phyloP scores from a whole-genome alignment of 192 early-diverging fungal species.

The Coemansia erecta region DNA sequence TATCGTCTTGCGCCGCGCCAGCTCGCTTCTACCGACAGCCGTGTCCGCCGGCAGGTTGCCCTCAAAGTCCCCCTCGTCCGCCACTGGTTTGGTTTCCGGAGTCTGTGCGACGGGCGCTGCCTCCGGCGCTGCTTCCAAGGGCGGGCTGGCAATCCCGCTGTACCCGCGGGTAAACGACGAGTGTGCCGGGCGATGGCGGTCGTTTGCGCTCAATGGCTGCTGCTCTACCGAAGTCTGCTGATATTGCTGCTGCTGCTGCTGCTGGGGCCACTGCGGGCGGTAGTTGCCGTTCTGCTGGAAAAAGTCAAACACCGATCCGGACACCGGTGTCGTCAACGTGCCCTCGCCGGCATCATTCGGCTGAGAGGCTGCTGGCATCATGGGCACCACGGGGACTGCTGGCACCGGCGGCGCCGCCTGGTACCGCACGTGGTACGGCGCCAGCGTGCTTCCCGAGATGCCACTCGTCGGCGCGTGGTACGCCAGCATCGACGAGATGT shows the following conservation, averaged over 20 bases:
- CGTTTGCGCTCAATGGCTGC: background rate
- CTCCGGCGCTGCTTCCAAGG: background rate
- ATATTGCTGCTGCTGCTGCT: background rate
- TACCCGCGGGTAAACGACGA: constrained; percentile 25
- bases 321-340: background rate
- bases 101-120: background rate
- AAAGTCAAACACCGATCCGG: constrained; percentile 42
- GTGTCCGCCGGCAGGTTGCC: background rate
- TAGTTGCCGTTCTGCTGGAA: constrained; percentile 27
- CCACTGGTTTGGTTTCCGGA: background rate
- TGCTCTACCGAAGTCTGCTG: background rate
- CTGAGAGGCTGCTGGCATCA: background rate
- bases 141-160: constrained; percentile 1
- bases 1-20: constrained; percentile 53
- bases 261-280: constrained; percentile 15
- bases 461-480: constrained; percentile 19
- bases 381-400: background rate
- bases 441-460: background rate
- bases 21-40: background rate
- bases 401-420: constrained; percentile 3
- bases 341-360: background rate
- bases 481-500: constrained; percentile 11
- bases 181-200: constrained; percentile 17
- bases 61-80: background rate
- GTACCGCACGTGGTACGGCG: background rate